Evolutionary conservation across 2,329 filamentous ascomycete species (phyloP).

Genomic region (Aspergillus uvarum): DNA sequence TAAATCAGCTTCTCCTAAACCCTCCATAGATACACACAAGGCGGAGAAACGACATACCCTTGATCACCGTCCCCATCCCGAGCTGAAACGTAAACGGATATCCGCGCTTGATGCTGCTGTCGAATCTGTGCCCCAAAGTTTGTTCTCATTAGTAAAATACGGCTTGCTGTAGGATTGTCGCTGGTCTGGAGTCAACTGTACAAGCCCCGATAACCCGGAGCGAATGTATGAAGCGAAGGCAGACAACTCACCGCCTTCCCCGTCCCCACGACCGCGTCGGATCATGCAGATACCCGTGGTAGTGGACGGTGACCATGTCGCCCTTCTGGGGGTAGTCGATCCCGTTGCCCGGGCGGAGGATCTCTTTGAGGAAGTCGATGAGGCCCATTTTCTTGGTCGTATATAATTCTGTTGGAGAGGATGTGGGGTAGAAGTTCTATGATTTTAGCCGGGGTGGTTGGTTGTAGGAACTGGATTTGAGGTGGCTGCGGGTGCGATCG

Average conservation of each 20-base stretch:
- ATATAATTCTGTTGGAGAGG: background rate
- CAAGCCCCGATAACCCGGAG: no score
- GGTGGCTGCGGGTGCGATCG: background rate
- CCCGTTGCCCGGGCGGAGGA: slow-evolving; percentile 21
- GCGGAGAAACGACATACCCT: slow-evolving; percentile 3
- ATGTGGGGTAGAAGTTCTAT: background rate
- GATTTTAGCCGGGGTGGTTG: background rate
- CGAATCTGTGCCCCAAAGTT: slow-evolving; percentile 10
- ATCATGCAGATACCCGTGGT: slow-evolving; percentile 24
- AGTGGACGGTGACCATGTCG: slow-evolving; percentile 22
- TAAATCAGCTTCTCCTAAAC: background rate
- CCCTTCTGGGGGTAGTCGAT: slow-evolving; percentile 19
- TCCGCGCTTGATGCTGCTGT: slow-evolving; percentile 22
- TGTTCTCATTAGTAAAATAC: background rate
- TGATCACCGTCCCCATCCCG: slow-evolving; percentile 20
- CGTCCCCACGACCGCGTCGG: slow-evolving; percentile 20
- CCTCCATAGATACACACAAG: no score
- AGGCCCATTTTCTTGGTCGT: slow-evolving; percentile 11
- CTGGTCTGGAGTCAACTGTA: no score
- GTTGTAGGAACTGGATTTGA: background rate
- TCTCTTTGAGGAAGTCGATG: slow-evolving; percentile 24
- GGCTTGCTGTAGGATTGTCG: background rate
- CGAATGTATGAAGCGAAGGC: background rate
- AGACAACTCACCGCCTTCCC: slow-evolving; percentile 16
- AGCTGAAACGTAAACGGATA: slow-evolving; percentile 20